A percentile compares a stretch with the other conserved stretches of the same genome.
These are phyloP conservation scores for Brassica carinata DNA, from an alignment of 345 rosid genomes.

Conservation along the genomic window DNA sequence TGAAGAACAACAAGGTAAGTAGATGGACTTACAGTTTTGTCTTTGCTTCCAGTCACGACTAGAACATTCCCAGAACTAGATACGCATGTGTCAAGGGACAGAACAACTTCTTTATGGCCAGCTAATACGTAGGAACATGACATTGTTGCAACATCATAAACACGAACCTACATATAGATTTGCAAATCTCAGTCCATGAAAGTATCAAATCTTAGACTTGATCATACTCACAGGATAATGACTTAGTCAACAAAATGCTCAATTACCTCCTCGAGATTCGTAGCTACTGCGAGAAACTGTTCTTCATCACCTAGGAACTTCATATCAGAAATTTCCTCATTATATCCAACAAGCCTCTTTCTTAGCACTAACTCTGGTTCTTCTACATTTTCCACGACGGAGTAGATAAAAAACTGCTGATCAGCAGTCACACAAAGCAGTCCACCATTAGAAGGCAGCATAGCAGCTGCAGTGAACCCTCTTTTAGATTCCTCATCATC, in stretches of 20 bases:
- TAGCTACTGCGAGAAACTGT: slow-evolving; percentile 85
- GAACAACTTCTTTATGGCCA: slow-evolving; percentile 79
- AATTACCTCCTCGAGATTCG: slow-evolving; percentile 87
- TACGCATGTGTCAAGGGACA: slow-evolving; percentile 78
- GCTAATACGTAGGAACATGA: slow-evolving; percentile 90
- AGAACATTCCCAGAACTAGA: slow-evolving; percentile 64
- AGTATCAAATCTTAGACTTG: slow-evolving; percentile 13
- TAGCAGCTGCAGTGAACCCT: slow-evolving; percentile 73
- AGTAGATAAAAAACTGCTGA: slow-evolving; percentile 81
- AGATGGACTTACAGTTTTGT: slow-evolving; percentile 66
- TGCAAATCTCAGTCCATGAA: slow-evolving; percentile 22
- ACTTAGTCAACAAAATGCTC: slow-evolving; percentile 11
- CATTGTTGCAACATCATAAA: slow-evolving; percentile 84
- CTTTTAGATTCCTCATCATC: slow-evolving; percentile 62
- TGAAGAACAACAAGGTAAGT: slow-evolving; percentile 20
- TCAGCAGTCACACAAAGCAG: slow-evolving; percentile 93
- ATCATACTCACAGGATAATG: slow-evolving; percentile 20
- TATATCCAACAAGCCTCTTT: slow-evolving; percentile 89
- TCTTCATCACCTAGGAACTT: slow-evolving; percentile 90
- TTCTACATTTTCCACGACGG: slow-evolving; percentile 46
- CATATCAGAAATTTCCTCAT: slow-evolving; percentile 93
- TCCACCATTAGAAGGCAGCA: slow-evolving; percentile 74
- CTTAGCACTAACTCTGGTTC: slow-evolving; percentile 50
- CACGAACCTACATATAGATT: slow-evolving; percentile 68
- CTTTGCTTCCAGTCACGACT: slow-evolving; percentile 89